Evolutionary conservation across 192 early-diverging fungal genomes (phyloP).

Genomic region (Coemansia sp.): DNA sequence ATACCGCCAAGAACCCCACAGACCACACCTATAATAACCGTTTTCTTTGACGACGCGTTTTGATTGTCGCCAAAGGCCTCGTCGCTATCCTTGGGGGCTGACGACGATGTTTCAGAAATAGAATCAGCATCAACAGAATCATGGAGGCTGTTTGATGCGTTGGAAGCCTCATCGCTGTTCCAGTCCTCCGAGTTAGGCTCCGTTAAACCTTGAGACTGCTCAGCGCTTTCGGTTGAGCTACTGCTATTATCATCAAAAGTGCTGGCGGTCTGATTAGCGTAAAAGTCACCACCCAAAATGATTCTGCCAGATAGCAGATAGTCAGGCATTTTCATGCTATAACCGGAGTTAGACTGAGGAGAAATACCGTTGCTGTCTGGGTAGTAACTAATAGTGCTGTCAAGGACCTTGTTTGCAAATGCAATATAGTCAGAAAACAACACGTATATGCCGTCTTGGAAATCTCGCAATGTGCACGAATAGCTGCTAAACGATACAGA

Average conservation of each 20-base stretch:
- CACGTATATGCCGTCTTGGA: not conserved
- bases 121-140: not conserved
- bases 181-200: not conserved
- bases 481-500: not conserved
- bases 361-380: conserved; percentile 1
- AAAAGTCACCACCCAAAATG: not conserved
- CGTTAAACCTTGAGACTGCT: not conserved
- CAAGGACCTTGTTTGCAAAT: conserved; percentile 6
- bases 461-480: not conserved
- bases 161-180: not conserved
- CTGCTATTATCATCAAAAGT: not conserved
- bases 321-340: not conserved
- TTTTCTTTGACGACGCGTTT: not conserved
- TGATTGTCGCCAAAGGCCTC: no score
- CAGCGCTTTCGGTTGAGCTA: not conserved
- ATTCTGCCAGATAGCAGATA: not conserved
- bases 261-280: not conserved
- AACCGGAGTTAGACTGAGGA: conserved; percentile 1
- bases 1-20: conserved; percentile 1
- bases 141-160: no score
- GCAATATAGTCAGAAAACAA: conserved; percentile 4
- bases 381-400: not conserved
- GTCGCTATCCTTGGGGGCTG: not conserved
- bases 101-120: not conserved
- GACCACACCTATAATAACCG: conserved; percentile 1